Conservation (phyloP, 2,329 filamentous ascomycete species). For the Colletotrichum chlorophyti region DNA sequence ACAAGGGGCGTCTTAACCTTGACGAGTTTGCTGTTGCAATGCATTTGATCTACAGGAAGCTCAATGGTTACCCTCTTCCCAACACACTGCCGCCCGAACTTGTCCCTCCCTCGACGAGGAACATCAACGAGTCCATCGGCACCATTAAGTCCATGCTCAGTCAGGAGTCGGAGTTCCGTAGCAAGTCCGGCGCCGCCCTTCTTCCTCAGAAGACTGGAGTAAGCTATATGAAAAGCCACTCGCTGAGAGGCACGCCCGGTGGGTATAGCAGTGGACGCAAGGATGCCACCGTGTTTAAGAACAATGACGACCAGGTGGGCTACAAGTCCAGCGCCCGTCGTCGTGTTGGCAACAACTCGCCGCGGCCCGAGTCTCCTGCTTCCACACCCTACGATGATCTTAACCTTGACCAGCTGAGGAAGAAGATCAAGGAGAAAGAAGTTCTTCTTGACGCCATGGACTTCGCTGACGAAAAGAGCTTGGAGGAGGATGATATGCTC, state of each 20-base stretch:
- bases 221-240: conserved; percentile 95
- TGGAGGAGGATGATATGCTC: conserved; percentile 89
- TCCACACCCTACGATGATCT: conserved; percentile 82
- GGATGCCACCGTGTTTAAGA: conserved; percentile 95
- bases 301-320: conserved; percentile 90
- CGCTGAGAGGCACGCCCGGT: conserved; percentile 74
- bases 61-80: conserved; percentile 94
- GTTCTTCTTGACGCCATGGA: conserved; percentile 95
- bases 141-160: conserved; percentile 89
- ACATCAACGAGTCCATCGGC: conserved; percentile 91
- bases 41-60: conserved; percentile 97
- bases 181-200: conserved; percentile 86
- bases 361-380: conserved; percentile 78
- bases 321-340: conserved; percentile 95
- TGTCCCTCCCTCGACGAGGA: conserved; percentile 91
- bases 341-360: conserved; percentile 77
- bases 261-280: conserved; percentile 72
- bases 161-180: conserved; percentile 87
- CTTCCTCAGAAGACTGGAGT: conserved; percentile 97
- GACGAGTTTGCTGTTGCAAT: conserved; percentile 98
- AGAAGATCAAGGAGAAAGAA: conserved; percentile 93
- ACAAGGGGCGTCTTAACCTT: conserved; percentile 91
- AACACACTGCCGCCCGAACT: conserved; percentile 88
- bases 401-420: conserved; percentile 84
- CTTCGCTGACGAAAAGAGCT: conserved; percentile 88